phyloP scores from a whole-genome alignment of 805 yeast species.

The Geotrichum ghanense region DNA sequence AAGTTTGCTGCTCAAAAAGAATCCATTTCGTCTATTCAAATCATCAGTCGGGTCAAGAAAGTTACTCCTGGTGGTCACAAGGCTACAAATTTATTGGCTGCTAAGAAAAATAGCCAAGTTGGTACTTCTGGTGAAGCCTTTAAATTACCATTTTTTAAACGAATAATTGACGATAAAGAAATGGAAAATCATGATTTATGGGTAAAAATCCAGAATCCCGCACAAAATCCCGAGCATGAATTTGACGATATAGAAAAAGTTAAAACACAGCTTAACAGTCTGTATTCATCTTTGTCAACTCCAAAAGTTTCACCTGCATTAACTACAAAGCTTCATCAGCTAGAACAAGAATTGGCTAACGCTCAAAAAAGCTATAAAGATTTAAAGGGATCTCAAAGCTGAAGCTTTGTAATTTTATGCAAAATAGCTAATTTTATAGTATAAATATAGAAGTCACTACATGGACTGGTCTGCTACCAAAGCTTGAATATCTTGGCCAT shows the following conservation, averaged over 20 bases:
- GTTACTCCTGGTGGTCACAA: background rate
- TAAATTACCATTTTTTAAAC: slow-evolving; percentile 20
- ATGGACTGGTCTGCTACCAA: slow-evolving; percentile 14
- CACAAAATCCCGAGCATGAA: background rate
- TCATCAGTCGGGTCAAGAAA: slow-evolving; percentile 6
- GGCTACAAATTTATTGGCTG: background rate
- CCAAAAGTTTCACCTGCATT: slow-evolving; percentile 8
- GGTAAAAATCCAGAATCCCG: slow-evolving; percentile 9
- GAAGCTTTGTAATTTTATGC: slow-evolving; percentile 16
- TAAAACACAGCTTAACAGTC: slow-evolving; percentile 2
- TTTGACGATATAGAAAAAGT: slow-evolving; percentile 1
- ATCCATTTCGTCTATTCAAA: slow-evolving; percentile 12
- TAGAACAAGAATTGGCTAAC: slow-evolving; percentile 12
- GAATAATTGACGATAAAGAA: slow-evolving; percentile 13
- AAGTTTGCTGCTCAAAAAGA: slow-evolving; percentile 18
- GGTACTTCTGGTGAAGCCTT: slow-evolving; percentile 6
- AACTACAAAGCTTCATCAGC: slow-evolving; percentile 9
- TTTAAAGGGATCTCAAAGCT: slow-evolving; percentile 13
- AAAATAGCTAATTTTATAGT: slow-evolving; percentile 2
- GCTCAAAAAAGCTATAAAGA: slow-evolving; percentile 11
- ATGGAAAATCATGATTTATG: slow-evolving; percentile 13
- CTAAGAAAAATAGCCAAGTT: slow-evolving; percentile 1
- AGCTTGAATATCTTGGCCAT: slow-evolving; percentile 8
- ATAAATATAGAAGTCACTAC: background rate
- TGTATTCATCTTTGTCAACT: slow-evolving; percentile 5